These are phyloP conservation scores for Calonectria honghensis DNA, from an alignment of 2,329 filamentous ascomycete species.

Conservation along the genomic window DNA sequence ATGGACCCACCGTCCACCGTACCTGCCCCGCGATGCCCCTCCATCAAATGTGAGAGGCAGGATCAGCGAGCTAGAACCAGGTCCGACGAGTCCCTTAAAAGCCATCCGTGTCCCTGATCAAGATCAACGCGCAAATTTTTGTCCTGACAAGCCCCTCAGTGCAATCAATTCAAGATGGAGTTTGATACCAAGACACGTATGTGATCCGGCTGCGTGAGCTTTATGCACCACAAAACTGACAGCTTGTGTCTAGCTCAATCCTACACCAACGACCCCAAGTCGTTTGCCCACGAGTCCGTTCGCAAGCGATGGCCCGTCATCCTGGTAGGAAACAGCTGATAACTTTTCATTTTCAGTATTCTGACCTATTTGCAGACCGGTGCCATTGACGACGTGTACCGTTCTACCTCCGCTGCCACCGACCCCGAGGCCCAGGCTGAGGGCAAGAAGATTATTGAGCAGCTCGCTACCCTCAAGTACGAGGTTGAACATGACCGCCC, in stretches of 20 bases:
- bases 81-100: slow-evolving; percentile 39
- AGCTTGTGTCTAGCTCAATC: slow-evolving; percentile 76
- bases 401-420: slow-evolving; percentile 75
- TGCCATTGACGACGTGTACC: slow-evolving; percentile 95
- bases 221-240: slow-evolving; percentile 41
- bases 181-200: slow-evolving; percentile 83
- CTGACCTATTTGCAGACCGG: slow-evolving; percentile 77
- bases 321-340: slow-evolving; percentile 74
- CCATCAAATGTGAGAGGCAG: slow-evolving; percentile 40
- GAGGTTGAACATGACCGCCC: slow-evolving; percentile 92
- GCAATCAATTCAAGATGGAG: slow-evolving; percentile 73
- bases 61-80: slow-evolving; percentile 32
- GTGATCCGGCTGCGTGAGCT: slow-evolving; percentile 54
- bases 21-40: slow-evolving; percentile 56
- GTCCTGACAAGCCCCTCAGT: neutral
- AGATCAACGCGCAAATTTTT: slow-evolving; percentile 36
- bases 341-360: neutral
- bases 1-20: slow-evolving; percentile 48
- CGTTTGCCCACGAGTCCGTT: slow-evolving; percentile 91
- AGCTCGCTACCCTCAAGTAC: slow-evolving; percentile 90
- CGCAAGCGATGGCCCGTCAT: slow-evolving; percentile 95
- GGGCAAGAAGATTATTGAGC: slow-evolving; percentile 89
- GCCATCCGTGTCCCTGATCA: slow-evolving; percentile 34
- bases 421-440: slow-evolving; percentile 82
- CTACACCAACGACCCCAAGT: slow-evolving; percentile 86